Base-by-base conservation (phyloP, 129 eudicot genomes). In the Apium graveolens region DNA sequence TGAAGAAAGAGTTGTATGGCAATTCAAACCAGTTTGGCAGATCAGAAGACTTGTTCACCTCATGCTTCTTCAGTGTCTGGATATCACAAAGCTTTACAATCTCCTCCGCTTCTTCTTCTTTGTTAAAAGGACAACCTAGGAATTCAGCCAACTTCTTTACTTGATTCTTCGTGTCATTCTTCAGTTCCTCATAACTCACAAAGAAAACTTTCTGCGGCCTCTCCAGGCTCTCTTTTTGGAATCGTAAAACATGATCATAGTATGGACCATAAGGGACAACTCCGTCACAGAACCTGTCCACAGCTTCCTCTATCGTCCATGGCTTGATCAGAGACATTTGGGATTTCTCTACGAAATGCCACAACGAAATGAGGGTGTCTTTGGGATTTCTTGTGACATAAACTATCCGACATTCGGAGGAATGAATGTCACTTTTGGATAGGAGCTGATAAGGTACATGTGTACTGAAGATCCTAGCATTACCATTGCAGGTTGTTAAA, bases 341-440 rank as follows among this genome's bases (percentile, higher is more conserved):
- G 3, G 73, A 21, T 24, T 34, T 49, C 20, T 53, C 43, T 29
- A 76, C 39, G 18, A 85, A 85, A 79, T 85, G 85, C 83, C 85
- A 82, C 3, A 85, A 53, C 7, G 88, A 82, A 60, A 79, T 38
- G 8, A 82, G 86, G 41, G 83, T 51, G 76, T 85, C 88, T 49
- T 85, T 85, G 3, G 88, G 88, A 27, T 85, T 82, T 77, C 88
- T 79, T 10, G 86, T 85, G 32, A 85, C 81, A 32, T 85, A 85
- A 8, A 85, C 83, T 11, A 85, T 73, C 42, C 73, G 73, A 39
- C 79, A 74, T 20, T 81, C 81, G 0, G 76, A 84, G n/a, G 79
- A 66, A 42, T 76, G 70, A 8, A 86, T 76, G 26, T 34, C 26
- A 32, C 73, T 73, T 42, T 74, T 75, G 16, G 66, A 53, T 4